Conservation (phyloP, 306 rosid species). For the Cicer pinnatifidum region DNA sequence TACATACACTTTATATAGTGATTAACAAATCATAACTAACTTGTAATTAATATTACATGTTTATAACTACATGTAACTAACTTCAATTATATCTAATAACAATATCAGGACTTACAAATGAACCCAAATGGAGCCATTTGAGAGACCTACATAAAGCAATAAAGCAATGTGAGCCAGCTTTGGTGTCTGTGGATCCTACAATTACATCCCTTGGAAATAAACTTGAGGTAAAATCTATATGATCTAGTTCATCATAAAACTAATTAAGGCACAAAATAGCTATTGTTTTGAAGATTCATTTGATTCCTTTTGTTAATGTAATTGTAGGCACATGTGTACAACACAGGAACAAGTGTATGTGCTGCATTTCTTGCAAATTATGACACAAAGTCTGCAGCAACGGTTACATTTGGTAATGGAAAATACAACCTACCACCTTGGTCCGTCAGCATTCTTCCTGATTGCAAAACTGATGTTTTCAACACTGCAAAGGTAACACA, state of each 20-base stretch:
- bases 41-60: no score
- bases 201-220: slow-evolving; percentile 53
- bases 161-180: slow-evolving; percentile 71
- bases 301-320: slow-evolving; percentile 41
- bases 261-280: background rate
- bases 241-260: slow-evolving; percentile 28
- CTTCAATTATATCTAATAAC: no score
- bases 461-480: slow-evolving; percentile 69
- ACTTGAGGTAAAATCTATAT: slow-evolving; percentile 64
- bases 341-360: slow-evolving; percentile 59
- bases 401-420: slow-evolving; percentile 58
- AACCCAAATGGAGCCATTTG: slow-evolving; percentile 83
- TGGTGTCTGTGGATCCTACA: slow-evolving; percentile 67
- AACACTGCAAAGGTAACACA: slow-evolving; percentile 81
- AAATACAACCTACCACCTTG: slow-evolving; percentile 75
- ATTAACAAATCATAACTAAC: no score
- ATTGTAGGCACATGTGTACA: slow-evolving; percentile 69
- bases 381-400: slow-evolving; percentile 54
- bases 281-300: slow-evolving; percentile 20
- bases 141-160: slow-evolving; percentile 72
- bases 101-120: slow-evolving; percentile 53
- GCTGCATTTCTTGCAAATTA: slow-evolving; percentile 90
- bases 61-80: no score
- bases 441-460: slow-evolving; percentile 91
- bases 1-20: no score